phyloP scores from a whole-genome alignment of 306 rosid genomes.

The Pyrus pyrifolia region DNA sequence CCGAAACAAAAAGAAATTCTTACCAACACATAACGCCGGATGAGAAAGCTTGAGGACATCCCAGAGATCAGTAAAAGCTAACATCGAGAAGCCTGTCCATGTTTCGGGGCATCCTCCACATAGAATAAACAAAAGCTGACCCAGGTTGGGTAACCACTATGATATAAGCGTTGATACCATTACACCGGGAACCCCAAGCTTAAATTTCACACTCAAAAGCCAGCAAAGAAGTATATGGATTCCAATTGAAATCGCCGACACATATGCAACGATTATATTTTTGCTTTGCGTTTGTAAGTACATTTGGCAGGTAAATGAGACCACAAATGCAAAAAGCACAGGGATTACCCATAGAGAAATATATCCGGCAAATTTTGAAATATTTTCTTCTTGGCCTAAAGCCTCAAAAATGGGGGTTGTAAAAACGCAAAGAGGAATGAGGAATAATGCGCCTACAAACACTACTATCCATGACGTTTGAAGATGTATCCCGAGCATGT shows the following conservation, averaged over 20 bases:
- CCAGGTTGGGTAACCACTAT: slow-evolving; percentile 47
- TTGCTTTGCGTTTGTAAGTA: slow-evolving; percentile 61
- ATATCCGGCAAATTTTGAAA: slow-evolving; percentile 38
- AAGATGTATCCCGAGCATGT: slow-evolving; percentile 58
- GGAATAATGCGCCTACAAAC: slow-evolving; percentile 21
- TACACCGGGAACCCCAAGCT: slow-evolving; percentile 51
- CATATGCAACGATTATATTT: slow-evolving; percentile 44
- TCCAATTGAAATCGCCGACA: slow-evolving; percentile 42
- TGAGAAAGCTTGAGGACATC: slow-evolving; percentile 51
- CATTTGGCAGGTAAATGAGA: slow-evolving; percentile 52
- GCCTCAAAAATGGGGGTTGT: slow-evolving; percentile 38
- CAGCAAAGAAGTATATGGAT: slow-evolving; percentile 40
- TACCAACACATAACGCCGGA: slow-evolving; percentile 65
- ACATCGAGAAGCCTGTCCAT: slow-evolving; percentile 52
- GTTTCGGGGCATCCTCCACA: slow-evolving; percentile 44
- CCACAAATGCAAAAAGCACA: slow-evolving; percentile 24
- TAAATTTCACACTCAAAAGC: slow-evolving; percentile 43
- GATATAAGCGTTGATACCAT: slow-evolving; percentile 40
- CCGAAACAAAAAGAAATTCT: not conserved
- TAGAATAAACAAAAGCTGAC: slow-evolving; percentile 38
- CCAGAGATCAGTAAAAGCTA: slow-evolving; percentile 57
- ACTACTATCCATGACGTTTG: slow-evolving; percentile 64
- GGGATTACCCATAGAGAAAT: slow-evolving; percentile 48
- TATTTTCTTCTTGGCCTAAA: slow-evolving; percentile 41
- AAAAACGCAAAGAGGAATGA: slow-evolving; percentile 45